These are phyloP conservation scores for Kockiozyma suomiensis DNA, from an alignment of 805 yeast species.

Conservation along the genomic window DNA sequence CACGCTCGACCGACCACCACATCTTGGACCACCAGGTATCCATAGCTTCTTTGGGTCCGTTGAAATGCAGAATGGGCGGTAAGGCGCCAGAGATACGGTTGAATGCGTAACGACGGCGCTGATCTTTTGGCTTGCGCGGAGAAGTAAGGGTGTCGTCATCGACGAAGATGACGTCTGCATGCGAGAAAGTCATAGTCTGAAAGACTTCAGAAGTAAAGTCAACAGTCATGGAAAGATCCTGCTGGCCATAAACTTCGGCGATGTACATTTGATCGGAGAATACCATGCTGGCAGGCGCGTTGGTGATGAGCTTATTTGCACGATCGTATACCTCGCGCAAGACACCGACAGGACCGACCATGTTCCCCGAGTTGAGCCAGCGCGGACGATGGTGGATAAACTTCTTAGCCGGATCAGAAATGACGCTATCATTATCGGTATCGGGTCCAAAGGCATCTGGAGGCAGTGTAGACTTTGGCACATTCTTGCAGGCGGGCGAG, in stretches of 20 bases:
- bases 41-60: constrained; percentile 34
- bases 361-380: constrained; percentile 34
- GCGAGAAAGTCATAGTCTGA: constrained; percentile 35
- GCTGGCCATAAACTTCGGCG: constrained; percentile 32
- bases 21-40: constrained; percentile 34
- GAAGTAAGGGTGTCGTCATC: constrained; percentile 24
- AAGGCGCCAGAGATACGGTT: constrained; percentile 29
- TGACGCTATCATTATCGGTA: constrained; percentile 25
- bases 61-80: constrained; percentile 31
- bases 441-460: constrained; percentile 24
- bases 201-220: constrained; percentile 28
- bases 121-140: constrained; percentile 22
- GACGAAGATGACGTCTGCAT: constrained; percentile 25
- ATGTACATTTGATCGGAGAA: constrained; percentile 33
- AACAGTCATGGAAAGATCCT: constrained; percentile 27
- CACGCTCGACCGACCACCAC: constrained; percentile 30
- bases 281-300: constrained; percentile 23
- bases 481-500: constrained; percentile 28
- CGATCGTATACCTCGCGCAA: constrained; percentile 25
- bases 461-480: constrained; percentile 34
- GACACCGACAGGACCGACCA: constrained; percentile 26
- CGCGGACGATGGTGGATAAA: constrained; percentile 30
- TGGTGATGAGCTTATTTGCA: constrained; percentile 27
- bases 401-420: constrained; percentile 1
- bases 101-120: constrained; percentile 28